Evolutionary conservation across 768 basidiomycete species (phyloP), one percentile per base, ranked within the genome.

Genomic region (Boletus rufocinnamomeus): DNA sequence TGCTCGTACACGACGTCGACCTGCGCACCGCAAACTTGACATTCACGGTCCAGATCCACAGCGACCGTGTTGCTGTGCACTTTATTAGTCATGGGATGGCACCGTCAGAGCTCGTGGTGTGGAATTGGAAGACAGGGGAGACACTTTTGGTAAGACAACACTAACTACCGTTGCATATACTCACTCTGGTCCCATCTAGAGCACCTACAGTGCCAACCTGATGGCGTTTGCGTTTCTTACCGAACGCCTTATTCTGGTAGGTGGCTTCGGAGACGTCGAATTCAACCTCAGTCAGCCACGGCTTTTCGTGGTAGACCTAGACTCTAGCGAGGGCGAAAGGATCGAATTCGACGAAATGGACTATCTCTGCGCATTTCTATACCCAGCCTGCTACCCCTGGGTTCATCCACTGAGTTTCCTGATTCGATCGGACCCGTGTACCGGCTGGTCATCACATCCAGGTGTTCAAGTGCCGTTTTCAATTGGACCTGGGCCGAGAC

Each of bases 101-200:
- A 35, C 74, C 74, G 47, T 80, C 77, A 32, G 81, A 84, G 61
- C 67, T 88, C 14, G 71, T 80, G 25, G 72, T 86, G 23, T 89
- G 85, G 86, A 80, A 89, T 54, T 89, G 87, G 88, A 82, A 81
- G 65, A 84, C 80, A 5, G 84, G 84, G 7, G 63, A 69, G 11
- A 66, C 75, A 8, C 67, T 83, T 62, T 57, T 80, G 60, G 87
- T 89, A 63, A 75, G 82, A 74, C 23, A 17, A 13, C 23, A 21
- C 11, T 21, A 27, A 50, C 14, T 44, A 16, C 11, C 6, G 14
- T 40, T 44, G 50, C 19, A 25, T 50, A 35, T 10, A 51, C 46
- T 66, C 32, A 60, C 23, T 6, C 32, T 28, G 25, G 40, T 35
- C 28, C 32, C 44, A 32, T 50, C 23, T 41, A 72, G 70, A 54